Base-by-base conservation (phyloP, 1,139 yeast genomes). In the Cylindricascospora bacillispora region DNA sequence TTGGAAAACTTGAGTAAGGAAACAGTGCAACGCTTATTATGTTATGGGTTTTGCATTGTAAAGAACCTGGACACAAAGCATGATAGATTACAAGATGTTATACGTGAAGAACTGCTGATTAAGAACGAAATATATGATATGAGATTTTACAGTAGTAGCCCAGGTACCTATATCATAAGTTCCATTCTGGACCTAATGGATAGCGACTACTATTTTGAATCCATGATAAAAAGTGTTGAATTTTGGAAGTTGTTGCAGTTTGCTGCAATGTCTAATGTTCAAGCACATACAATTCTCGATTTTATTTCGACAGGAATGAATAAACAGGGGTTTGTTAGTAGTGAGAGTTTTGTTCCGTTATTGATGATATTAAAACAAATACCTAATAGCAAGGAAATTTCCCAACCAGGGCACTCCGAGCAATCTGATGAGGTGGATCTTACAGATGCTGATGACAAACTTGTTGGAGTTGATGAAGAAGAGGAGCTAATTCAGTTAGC, bases 361-460 rank as follows among this genome's bases (percentile, higher is more conserved):
- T 58, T 85, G 25, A 86, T 85, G 1, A 56, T 81, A 15, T 57
- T 82, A 26, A 93, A 82, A 49, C 93, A 81, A 40, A 65, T 83
- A 15, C 80, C 93, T 7, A 22, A 22, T 13, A 5, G 15, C 6
- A 12, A 5, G n/a, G 7, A 13, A 13, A n/a, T 44, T 47, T 1
- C 29, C 45, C 25, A 27, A 48, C 37, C 44, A 62, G 47, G 12
- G 32, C 12, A 39, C 53, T n/a, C n/a, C n/a, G n/a, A n/a, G n/a
- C n/a, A n/a, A n/a, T n/a, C n/a, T n/a, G n/a, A n/a, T n/a, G n/a
- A n/a, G n/a, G n/a, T n/a, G n/a, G n/a, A n/a, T n/a, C n/a, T n/a
- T n/a, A n/a, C n/a, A n/a, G n/a, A n/a, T n/a, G n/a, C n/a, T n/a
- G n/a, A n/a, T n/a, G n/a, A n/a, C n/a, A n/a, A n/a, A n/a, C n/a